A percentile compares a stretch with the other conserved stretches of the same genome.
phyloP scores from a whole-genome alignment of 495 filamentous ascomycete species.

The Talaromyces proteolyticus region DNA sequence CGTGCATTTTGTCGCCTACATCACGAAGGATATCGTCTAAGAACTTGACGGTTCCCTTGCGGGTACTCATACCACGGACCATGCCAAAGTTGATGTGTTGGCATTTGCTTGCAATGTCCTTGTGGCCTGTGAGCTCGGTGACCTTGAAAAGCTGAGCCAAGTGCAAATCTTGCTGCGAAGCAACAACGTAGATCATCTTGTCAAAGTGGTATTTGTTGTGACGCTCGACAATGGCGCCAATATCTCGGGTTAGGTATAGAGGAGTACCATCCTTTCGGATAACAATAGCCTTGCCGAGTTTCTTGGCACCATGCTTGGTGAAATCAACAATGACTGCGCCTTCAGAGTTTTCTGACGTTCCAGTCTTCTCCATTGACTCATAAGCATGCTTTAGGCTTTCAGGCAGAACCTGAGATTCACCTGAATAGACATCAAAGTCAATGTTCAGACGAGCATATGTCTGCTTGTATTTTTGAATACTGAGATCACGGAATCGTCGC shows the following conservation, averaged over 20 bases:
- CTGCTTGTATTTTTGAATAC: constrained; percentile 77
- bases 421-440: constrained; percentile 87
- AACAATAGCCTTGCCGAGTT: constrained; percentile 63
- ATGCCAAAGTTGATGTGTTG: constrained; percentile 72
- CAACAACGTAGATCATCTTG: constrained; percentile 73
- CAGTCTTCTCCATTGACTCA: constrained; percentile 59
- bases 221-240: constrained; percentile 60
- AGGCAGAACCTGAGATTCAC: constrained; percentile 84
- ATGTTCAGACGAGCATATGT: constrained; percentile 87
- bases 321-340: constrained; percentile 90
- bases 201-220: constrained; percentile 61
- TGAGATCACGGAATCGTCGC: constrained; percentile 84
- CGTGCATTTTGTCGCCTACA: constrained; percentile 65
- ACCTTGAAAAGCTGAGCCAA: constrained; percentile 68
- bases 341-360: constrained; percentile 74
- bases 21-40: constrained; percentile 61
- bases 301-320: constrained; percentile 62
- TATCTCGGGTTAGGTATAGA: constrained; percentile 67
- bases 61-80: constrained; percentile 64
- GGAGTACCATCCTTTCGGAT: constrained; percentile 63
- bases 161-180: constrained; percentile 66
- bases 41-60: constrained; percentile 66
- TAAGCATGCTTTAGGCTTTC: constrained; percentile 69
- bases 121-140: constrained; percentile 59
- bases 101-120: constrained; percentile 54